A percentile compares a stretch with the other conserved stretches of the same genome.
phyloP scores from a whole-genome alignment of 169 alveolate genomes.

The Plasmodium blacklocki region DNA sequence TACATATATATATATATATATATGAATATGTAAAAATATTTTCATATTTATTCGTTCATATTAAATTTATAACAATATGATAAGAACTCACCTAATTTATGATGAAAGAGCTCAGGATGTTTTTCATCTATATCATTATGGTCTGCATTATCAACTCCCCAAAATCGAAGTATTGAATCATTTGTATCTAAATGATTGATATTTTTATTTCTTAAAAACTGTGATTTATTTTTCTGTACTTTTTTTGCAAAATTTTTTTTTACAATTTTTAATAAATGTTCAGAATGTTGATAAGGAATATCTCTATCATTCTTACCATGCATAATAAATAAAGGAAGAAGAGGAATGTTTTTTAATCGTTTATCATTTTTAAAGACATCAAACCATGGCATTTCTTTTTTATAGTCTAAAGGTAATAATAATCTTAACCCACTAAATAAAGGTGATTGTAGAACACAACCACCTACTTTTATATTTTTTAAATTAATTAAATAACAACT shows the following conservation, averaged over 20 bases:
- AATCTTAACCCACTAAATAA: slow-evolving; percentile 89
- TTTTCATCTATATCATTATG: slow-evolving; percentile 22
- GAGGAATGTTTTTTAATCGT: slow-evolving; percentile 70
- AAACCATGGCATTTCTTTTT: slow-evolving; percentile 81
- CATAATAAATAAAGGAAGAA: slow-evolving; percentile 77
- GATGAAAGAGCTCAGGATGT: not conserved
- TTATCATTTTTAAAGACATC: slow-evolving; percentile 86
- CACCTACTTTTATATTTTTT: slow-evolving; percentile 84
- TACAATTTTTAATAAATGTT: slow-evolving; percentile 40
- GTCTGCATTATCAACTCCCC: slow-evolving; percentile 36
- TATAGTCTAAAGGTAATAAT: slow-evolving; percentile 76
- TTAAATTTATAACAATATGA: slow-evolving; percentile 1
- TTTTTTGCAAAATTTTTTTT: slow-evolving; percentile 13
- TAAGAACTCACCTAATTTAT: slow-evolving; percentile 18
- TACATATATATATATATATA: not conserved
- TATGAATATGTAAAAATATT: not conserved
- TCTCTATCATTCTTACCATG: slow-evolving; percentile 82
- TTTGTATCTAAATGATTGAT: slow-evolving; percentile 19
- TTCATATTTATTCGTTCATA: not conserved
- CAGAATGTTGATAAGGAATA: slow-evolving; percentile 80
- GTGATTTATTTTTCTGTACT: slow-evolving; percentile 13
- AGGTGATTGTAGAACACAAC: slow-evolving; percentile 92
- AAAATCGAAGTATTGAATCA: slow-evolving; percentile 17
- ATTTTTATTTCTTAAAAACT: slow-evolving; percentile 6
- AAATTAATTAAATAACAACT: slow-evolving; percentile 83